These are phyloP conservation scores for Paratinospora sagittata DNA, from an alignment of 164 flowering plant species.

Conservation along the genomic window DNA sequence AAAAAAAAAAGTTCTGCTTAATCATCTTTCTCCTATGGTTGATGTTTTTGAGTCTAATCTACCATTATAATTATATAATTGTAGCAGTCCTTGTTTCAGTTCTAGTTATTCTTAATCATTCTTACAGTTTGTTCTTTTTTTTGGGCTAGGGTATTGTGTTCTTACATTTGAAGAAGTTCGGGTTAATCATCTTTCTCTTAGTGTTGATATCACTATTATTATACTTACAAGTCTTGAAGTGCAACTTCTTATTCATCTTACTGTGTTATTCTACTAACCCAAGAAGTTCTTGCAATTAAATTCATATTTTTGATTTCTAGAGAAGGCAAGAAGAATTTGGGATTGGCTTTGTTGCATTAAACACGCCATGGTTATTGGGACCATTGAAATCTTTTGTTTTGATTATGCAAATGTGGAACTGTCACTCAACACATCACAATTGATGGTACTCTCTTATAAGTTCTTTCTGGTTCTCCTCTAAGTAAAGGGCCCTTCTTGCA, in stretches of 20 bases:
- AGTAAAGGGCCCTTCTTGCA: conserved; percentile 19
- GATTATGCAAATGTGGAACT: background rate
- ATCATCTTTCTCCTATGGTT: too few relatives aligned
- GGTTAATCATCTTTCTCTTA: too few relatives aligned
- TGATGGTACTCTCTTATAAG: background rate
- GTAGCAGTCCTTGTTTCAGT: background rate
- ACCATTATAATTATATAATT: too few relatives aligned
- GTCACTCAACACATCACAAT: background rate
- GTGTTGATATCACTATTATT: too few relatives aligned
- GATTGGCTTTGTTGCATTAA: background rate
- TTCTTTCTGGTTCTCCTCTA: background rate
- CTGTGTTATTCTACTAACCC: background rate
- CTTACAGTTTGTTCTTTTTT: too few relatives aligned
- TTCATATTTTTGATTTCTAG: background rate
- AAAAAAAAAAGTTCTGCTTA: too few relatives aligned
- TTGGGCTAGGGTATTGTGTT: too few relatives aligned
- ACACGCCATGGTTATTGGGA: background rate
- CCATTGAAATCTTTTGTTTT: background rate
- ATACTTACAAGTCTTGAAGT: too few relatives aligned
- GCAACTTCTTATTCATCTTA: too few relatives aligned
- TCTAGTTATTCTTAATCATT: background rate
- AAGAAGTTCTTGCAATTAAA: background rate
- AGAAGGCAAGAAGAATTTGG: background rate
- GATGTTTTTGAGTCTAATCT: too few relatives aligned
- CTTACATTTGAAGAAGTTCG: too few relatives aligned